These are phyloP conservation scores for Hypholoma fasciculare DNA, from an alignment of 768 basidiomycete genomes.

Conservation along the genomic window DNA sequence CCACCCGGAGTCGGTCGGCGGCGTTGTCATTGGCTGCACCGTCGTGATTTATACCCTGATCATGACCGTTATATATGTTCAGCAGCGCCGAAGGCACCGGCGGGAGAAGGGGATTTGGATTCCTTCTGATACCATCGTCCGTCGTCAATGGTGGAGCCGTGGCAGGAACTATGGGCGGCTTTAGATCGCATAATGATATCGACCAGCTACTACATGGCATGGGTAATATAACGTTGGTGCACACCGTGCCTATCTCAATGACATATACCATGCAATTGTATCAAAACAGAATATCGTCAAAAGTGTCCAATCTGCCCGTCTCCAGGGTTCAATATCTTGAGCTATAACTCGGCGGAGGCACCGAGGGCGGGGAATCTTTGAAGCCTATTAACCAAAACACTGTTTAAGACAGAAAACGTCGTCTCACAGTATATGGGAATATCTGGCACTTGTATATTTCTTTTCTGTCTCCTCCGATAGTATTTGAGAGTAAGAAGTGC, in stretches of 20 bases:
- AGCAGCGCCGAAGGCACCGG: neutral
- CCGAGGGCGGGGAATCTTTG: too few relatives aligned
- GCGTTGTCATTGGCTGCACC: neutral
- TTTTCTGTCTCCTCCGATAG: neutral
- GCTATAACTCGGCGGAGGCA: too few relatives aligned
- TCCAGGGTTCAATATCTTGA: too few relatives aligned
- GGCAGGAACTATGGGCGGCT: neutral
- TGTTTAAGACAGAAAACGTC: too few relatives aligned
- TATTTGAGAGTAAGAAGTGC: neutral
- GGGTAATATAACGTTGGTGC: too few relatives aligned
- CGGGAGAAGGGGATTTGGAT: neutral
- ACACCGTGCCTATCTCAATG: too few relatives aligned
- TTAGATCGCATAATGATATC: neutral
- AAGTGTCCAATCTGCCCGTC: too few relatives aligned
- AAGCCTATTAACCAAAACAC: too few relatives aligned
- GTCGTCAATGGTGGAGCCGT: neutral
- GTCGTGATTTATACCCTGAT: neutral
- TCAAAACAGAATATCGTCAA: too few relatives aligned
- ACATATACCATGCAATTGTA: too few relatives aligned
- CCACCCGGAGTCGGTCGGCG: slow-evolving; percentile 4
- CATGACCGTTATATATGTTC: neutral
- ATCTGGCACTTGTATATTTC: neutral
- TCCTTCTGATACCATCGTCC: neutral
- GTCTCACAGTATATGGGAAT: neutral
- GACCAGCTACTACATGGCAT: too few relatives aligned